Evolutionary conservation across 139 green algal species (phyloP), one percentile per base, ranked within the genome.

Genomic region (Protoeuglena noctilucae): DNA sequence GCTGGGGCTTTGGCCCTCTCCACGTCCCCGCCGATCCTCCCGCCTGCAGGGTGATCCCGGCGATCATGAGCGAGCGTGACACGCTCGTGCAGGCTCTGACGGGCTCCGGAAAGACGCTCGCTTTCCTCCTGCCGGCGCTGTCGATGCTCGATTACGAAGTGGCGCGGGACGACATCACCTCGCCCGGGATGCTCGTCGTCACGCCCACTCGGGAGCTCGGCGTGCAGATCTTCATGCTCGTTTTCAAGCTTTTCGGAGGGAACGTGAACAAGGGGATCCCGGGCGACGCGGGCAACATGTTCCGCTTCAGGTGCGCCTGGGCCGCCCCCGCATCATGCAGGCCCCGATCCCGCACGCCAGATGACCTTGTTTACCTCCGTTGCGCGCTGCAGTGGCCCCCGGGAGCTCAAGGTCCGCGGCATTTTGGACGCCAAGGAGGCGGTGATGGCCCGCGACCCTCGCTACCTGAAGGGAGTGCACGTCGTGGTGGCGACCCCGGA

Each of bases 201-300:
- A 82, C 91, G 34, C 86, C 86, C 0, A 85, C 76, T 0, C 65
- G 82, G 40, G 86, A 95, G 68, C 75, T 95, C 57, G 86, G 85
- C 4, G 86, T 91, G 48, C 62, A 65, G 54, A 40, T 70, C 28
- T 62, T 65, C 0, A 66, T 93, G 69, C 58, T 81, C n/a, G 50
- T 81, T 0, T 93, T 76, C 70, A 73, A 77, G 52, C 70, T 93
- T 24, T 73, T 81, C 49, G 83, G 83, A 3, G 83, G 83, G 41
- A 80, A 68, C 48, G 59, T 86, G 27, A 83, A 67, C 58, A 27
- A 43, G 50, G 16, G 53, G 2, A 34, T 79, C 4, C 84, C 84
- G 0, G 84, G 84, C 0, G 68, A 83, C 28, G 17, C 46, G 0
- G 75, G 67, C 43, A 93, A 92, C 75, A 85, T 93, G 67, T 93